Conservation (phyloP, 495 filamentous ascomycete species). For the Aspergillus affinis region DNA sequence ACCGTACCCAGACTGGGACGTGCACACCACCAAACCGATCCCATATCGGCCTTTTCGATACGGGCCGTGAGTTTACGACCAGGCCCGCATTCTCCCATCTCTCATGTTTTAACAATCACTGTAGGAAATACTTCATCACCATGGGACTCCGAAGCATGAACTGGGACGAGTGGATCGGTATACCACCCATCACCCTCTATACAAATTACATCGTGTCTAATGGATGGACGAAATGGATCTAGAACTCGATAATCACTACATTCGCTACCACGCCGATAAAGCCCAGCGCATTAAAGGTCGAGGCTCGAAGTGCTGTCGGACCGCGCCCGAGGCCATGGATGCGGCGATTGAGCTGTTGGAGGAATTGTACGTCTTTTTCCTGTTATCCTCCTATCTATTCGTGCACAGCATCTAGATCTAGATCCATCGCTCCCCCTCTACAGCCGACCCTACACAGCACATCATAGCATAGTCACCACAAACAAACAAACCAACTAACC, state of each 20-base stretch:
- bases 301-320: conserved; percentile 66
- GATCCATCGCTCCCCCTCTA: too few relatives aligned
- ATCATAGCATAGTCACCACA: too few relatives aligned
- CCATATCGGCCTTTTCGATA: conserved; percentile 85
- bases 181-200: not conserved
- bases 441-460: not conserved
- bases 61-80: conserved; percentile 56
- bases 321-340: conserved; percentile 71
- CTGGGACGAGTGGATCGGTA: conserved; percentile 80
- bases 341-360: conserved; percentile 79
- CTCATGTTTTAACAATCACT: not conserved
- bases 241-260: conserved; percentile 83
- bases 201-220: too few relatives aligned
- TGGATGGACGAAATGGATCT: not conserved
- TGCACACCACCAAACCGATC: conserved; percentile 70
- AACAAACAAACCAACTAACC: not conserved
- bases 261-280: conserved; percentile 75
- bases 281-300: conserved; percentile 68
- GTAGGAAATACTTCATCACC: conserved; percentile 67
- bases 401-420: too few relatives aligned
- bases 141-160: conserved; percentile 80
- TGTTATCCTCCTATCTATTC: not conserved
- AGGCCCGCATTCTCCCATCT: not conserved
- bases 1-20: conserved; percentile 71
- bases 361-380: conserved; percentile 54